Percentiles rank a stretch among this genome's conserved stretches.
phyloP scores from a whole-genome alignment of 228 moss, liverwort and hornwort genomes.

The Sphagnum magellanicum region DNA sequence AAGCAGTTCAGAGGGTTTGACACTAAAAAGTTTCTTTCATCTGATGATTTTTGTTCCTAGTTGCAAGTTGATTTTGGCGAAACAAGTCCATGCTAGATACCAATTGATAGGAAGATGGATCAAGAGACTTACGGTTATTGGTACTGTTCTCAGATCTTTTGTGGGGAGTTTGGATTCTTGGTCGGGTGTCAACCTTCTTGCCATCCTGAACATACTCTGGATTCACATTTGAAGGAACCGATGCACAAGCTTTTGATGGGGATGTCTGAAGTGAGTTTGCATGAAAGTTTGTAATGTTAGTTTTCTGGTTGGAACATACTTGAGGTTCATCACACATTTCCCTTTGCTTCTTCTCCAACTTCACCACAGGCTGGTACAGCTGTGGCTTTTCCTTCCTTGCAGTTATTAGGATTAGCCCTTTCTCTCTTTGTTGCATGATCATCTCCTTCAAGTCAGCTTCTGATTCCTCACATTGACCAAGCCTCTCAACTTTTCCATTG shows the following conservation, averaged over 20 bases:
- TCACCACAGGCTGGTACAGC: not conserved
- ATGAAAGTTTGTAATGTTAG: not conserved
- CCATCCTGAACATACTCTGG: constrained; percentile 4
- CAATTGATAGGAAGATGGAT: not conserved
- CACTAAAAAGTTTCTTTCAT: not conserved
- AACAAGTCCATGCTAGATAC: not conserved
- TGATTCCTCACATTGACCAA: not conserved
- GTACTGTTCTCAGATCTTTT: constrained; percentile 1
- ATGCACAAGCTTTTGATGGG: constrained; percentile 9
- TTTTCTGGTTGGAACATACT: constrained; percentile 2
- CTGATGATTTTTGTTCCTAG: not conserved
- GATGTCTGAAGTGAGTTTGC: not conserved
- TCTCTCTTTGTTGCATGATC: constrained; percentile 22
- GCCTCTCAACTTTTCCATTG: not conserved
- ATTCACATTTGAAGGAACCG: constrained; percentile 7
- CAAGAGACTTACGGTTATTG: not conserved
- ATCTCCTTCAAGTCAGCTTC: constrained; percentile 24
- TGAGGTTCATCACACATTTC: constrained; percentile 2
- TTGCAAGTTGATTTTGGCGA: not conserved
- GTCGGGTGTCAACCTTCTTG: not conserved
- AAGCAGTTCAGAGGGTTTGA: not conserved
- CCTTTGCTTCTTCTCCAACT: constrained; percentile 10
- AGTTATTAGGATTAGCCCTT: constrained; percentile 29
- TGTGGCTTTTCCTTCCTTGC: constrained; percentile 13
- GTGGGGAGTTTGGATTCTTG: not conserved